Evolutionary conservation across 1,284 basidiomycete genomes (phyloP).

Genomic region (Moniliophthora roreri): DNA sequence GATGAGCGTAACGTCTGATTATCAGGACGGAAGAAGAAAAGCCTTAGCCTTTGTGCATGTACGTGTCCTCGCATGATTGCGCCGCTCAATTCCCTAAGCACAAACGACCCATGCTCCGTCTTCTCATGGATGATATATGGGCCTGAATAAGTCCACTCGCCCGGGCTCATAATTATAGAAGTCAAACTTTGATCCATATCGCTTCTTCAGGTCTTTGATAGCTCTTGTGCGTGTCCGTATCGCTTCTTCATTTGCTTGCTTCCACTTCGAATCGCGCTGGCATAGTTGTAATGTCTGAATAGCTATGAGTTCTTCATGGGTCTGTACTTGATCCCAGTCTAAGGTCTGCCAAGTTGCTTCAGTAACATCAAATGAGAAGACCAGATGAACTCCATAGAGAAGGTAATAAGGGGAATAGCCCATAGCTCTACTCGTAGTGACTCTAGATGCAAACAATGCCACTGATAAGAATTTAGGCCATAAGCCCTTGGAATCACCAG

Average conservation of each 20-base stretch:
- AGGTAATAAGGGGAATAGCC: conserved; percentile 17
- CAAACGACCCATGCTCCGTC: neutral
- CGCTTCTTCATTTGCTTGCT: neutral
- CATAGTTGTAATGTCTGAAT: conserved; percentile 5
- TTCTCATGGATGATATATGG: neutral
- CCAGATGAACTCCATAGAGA: conserved; percentile 16
- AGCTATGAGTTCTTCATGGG: conserved; percentile 12
- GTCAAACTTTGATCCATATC: neutral
- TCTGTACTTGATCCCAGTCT: conserved; percentile 11
- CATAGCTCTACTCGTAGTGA: conserved; percentile 14
- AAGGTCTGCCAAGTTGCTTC: conserved; percentile 18
- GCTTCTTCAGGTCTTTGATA: neutral
- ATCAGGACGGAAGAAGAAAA: neutral
- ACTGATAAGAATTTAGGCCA: conserved; percentile 16
- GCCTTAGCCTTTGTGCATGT: neutral
- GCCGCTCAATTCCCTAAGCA: neutral
- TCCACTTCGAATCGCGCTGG: neutral
- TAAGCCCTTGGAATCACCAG: conserved; percentile 14
- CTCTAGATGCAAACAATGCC: conserved; percentile 17
- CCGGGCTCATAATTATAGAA: neutral
- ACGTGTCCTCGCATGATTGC: neutral
- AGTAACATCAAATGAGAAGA: conserved; percentile 20
- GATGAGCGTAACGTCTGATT: neutral
- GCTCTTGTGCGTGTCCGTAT: neutral
- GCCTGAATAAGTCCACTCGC: neutral